Percentiles rank a stretch among this genome's conserved stretches.
phyloP scores from a whole-genome alignment of 805 yeast species.

The Nakazawaea sp. region DNA sequence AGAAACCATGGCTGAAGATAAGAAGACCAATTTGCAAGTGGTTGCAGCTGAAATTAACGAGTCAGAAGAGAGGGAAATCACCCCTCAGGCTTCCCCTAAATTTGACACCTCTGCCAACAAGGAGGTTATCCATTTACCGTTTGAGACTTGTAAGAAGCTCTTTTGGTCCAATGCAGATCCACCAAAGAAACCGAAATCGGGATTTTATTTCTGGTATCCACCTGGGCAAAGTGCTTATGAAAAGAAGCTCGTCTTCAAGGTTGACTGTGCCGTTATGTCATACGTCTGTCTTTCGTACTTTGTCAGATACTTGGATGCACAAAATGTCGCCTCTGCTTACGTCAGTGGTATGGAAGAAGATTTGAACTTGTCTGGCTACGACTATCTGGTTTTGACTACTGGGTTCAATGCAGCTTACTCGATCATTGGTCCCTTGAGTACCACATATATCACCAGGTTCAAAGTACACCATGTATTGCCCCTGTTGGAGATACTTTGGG shows the following conservation, averaged over 20 bases:
- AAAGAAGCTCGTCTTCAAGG: slow-evolving; percentile 33
- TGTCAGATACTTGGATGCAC: slow-evolving; percentile 59
- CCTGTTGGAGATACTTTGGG: slow-evolving; percentile 58
- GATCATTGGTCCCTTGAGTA: slow-evolving; percentile 56
- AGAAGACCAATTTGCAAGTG: neutral
- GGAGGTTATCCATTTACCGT: neutral
- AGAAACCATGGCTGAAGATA: neutral
- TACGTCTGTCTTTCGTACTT: slow-evolving; percentile 57
- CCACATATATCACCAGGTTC: slow-evolving; percentile 46
- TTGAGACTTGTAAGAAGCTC: neutral
- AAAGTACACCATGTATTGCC: slow-evolving; percentile 51
- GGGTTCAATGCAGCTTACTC: slow-evolving; percentile 54
- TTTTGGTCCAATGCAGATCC: neutral
- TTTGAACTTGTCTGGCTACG: slow-evolving; percentile 41
- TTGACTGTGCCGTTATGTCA: slow-evolving; percentile 47
- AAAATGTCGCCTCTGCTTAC: slow-evolving; percentile 59
- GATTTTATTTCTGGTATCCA: slow-evolving; percentile 1
- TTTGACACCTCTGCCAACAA: slow-evolving; percentile 1
- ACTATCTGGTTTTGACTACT: slow-evolving; percentile 39
- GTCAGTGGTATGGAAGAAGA: slow-evolving; percentile 56
- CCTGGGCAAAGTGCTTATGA: slow-evolving; percentile 2
- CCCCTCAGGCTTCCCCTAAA: neutral
- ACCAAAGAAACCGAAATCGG: neutral
- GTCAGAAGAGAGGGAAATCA: neutral
- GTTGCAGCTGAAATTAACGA: slow-evolving; percentile 7